Base-by-base conservation (phyloP, 192 early-diverging fungal species). In the Umbelopsis sp. region DNA sequence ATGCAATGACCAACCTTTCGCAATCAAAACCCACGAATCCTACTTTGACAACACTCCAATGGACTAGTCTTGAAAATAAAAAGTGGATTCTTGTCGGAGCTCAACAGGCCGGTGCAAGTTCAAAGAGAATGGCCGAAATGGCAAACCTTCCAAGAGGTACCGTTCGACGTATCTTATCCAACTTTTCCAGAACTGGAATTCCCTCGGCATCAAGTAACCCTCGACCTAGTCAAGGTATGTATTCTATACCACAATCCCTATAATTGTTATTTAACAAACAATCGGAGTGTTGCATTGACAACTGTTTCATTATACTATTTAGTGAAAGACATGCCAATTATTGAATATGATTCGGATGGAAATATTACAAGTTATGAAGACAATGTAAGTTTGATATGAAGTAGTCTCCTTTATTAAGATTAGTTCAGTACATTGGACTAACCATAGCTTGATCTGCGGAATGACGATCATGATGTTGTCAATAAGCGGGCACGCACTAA, bases 51-150 rank as follows among this genome's bases (percentile, higher is more conserved):
- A 7, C 17, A 20, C 14, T 26, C 34, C 56, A 20, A 62, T 14
- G n/a, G 26, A 20, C 56, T 5, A 62, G 4, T 34, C 24, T 62
- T 6, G 56, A 7, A 12, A 29, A 62, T 7, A 78, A 78, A 54
- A 56, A 72, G 22, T 78, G 77, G 77, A 49, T 78, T 45, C 71
- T 78, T 22, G 49, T 78, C 9, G 77, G 77, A 32, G 77, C 77
- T 21, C 45, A 78, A 20, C 77, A 78, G 71, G 77, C 77, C 8
- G 77, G 77, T 21, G 77, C 77, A 20, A 51, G 68, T 36, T 69
- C 74, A 36, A 78, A 71, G 29, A 43, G 54, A 32, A 51, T 78
- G 31, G 77, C 77, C 43, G 69, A 73, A 31, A 71, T 78, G 24
- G 41, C 77, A 52, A 56, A 69, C 47, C 44, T 78, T 20, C 74